Percentiles rank a stretch among this genome's conserved stretches.
Evolutionary conservation across 257 asterid genomes (phyloP).

Genomic region (Solanum verrucosum): DNA sequence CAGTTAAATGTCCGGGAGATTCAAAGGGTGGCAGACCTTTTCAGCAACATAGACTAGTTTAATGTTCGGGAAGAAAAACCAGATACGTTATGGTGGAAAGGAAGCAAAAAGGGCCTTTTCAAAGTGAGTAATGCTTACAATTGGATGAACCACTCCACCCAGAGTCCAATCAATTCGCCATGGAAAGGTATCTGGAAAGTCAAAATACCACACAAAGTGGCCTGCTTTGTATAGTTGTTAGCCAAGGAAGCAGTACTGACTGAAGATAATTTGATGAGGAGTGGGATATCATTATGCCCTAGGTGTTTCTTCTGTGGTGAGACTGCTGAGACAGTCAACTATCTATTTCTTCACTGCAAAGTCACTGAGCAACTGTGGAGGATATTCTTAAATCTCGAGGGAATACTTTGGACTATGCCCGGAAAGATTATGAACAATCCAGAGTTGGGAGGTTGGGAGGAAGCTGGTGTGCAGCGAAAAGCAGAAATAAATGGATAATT

Average conservation of each 20-base stretch:
- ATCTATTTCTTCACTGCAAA: background rate
- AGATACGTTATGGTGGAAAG: background rate
- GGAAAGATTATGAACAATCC: too few relatives aligned
- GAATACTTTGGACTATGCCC: background rate
- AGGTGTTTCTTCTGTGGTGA: background rate
- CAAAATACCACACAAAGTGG: background rate
- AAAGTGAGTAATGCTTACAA: background rate
- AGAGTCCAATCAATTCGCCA: background rate
- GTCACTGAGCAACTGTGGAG: background rate
- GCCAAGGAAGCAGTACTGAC: background rate
- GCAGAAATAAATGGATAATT: background rate
- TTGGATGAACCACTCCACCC: background rate
- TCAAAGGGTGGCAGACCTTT: background rate
- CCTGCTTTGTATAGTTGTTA: background rate
- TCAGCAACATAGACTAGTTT: background rate
- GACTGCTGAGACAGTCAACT: background rate
- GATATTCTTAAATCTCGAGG: background rate
- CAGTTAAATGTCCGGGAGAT: background rate
- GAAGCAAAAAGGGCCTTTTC: background rate
- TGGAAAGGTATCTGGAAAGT: background rate
- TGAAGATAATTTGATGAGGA: background rate
- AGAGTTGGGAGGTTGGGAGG: background rate
- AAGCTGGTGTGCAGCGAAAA: background rate
- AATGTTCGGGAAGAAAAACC: background rate
- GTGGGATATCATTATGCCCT: background rate